Percentiles rank a stretch among this genome's conserved stretches.
These are phyloP conservation scores for Fusarium sp. DNA, from an alignment of 2,329 filamentous ascomycete species.

Conservation along the genomic window DNA sequence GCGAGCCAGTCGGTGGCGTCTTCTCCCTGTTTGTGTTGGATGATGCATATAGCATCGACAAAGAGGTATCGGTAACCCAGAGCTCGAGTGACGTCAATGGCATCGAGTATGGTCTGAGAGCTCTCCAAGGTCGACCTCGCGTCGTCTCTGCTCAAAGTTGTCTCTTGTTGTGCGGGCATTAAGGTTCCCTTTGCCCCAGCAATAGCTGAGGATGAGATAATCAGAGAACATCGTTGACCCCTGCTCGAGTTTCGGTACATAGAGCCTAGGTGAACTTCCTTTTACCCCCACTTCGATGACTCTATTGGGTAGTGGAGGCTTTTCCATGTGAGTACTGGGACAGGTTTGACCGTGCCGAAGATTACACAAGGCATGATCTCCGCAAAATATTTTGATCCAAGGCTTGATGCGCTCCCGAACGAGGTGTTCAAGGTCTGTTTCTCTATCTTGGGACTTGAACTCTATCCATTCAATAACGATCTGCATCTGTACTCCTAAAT, in stretches of 20 bases:
- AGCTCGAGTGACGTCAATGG: not conserved
- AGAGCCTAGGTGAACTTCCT: not conserved
- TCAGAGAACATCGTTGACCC: not conserved
- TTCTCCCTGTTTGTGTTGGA: not conserved
- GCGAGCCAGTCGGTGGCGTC: not conserved
- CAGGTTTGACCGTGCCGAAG: not conserved
- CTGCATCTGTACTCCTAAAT: not conserved
- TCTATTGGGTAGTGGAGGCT: not conserved
- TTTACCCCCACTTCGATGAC: not conserved
- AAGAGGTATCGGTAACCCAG: not conserved
- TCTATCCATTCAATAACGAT: not conserved
- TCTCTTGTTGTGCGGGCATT: not conserved
- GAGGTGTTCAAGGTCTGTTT: not conserved
- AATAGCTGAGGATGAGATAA: not conserved
- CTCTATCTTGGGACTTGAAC: not conserved
- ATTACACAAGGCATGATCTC: not conserved
- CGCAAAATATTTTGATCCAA: not conserved
- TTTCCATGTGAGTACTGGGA: not conserved
- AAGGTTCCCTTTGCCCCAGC: not conserved
- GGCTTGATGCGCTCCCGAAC: not conserved
- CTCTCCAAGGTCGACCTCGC: not conserved
- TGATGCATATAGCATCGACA: not conserved
- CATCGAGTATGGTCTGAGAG: not conserved
- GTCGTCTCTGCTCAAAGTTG: not conserved
- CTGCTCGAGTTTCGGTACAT: not conserved